Base-by-base conservation (phyloP, 345 rosid genomes). In the Gossypium australe region DNA sequence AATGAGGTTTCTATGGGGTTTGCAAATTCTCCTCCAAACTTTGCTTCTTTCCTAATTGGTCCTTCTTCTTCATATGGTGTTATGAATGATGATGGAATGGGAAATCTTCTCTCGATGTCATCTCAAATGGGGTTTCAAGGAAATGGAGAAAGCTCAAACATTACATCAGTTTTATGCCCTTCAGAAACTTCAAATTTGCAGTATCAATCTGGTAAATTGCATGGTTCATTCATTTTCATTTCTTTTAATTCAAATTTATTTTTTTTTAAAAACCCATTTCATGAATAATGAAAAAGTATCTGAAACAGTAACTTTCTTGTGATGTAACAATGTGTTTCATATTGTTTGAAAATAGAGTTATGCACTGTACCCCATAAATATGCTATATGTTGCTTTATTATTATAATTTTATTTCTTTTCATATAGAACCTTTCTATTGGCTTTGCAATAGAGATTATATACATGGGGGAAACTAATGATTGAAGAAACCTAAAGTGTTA, bases 111-210 rank as follows among this genome's bases (percentile, higher is more conserved):
- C 56, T 71, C 92, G 57, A 56, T 84, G 79, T 75, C 90, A 69
- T 67, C 78, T 74, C 94, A 89, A 76, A 81, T 88, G 93, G 92
- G 91, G 67, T 88, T 85, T 67, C 89, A 85, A 73, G 93, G 87
- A 79, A 67, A 78, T 66, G 87, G 79, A 58, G 90, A 85, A 60
- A 78, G 77, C 80, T 77, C 93, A 29, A 77, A 78, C 75, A 79
- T 78, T 29, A 63, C 86, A 18, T 85, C 97, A 27, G 78, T 86
- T 59, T 79, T 86, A 44, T 80, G 90, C 83, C 86, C 92, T 25
- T 75, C 97, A 47, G 90, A 85, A 59, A 67, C 85, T 71, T 85
- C 97, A 9, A 87, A 80, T 87, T 78, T 88, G 84, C 93, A 85
- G 57, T 86, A 82, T 79, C 97, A 91, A 82, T 80, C 91, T 56